Conservation (phyloP, 352 stramenopile species). For the Phytophthora chlamydospora region DNA sequence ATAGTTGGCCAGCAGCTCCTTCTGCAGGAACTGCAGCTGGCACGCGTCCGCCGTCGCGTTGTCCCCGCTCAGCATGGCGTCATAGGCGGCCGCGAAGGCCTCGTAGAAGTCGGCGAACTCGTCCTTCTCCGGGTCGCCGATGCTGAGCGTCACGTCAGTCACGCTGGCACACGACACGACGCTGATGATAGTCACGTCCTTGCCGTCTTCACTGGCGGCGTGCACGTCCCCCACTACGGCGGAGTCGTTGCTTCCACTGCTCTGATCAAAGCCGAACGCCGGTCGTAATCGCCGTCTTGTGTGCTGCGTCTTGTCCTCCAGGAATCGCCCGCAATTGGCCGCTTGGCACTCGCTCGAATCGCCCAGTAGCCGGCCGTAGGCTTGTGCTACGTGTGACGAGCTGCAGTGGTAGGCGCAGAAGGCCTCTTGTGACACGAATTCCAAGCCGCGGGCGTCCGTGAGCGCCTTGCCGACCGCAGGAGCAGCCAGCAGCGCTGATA, state of each 20-base stretch:
- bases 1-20: slow-evolving; percentile 53
- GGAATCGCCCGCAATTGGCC: slow-evolving; percentile 31
- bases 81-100: slow-evolving; percentile 63
- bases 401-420: slow-evolving; percentile 75
- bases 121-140: slow-evolving; percentile 50
- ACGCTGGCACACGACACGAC: slow-evolving; percentile 52
- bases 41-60: slow-evolving; percentile 67
- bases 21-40: slow-evolving; percentile 71
- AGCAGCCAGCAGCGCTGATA: slow-evolving; percentile 9
- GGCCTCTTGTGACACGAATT: slow-evolving; percentile 51
- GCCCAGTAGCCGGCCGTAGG: slow-evolving; percentile 43
- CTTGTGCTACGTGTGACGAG: slow-evolving; percentile 44
- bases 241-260: slow-evolving; percentile 12
- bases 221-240: slow-evolving; percentile 38
- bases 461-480: slow-evolving; percentile 7
- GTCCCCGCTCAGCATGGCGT: slow-evolving; percentile 58
- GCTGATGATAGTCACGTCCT: slow-evolving; percentile 60
- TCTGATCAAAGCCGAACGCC: slow-evolving; percentile 35
- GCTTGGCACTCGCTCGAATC: slow-evolving; percentile 43
- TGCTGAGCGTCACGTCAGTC: slow-evolving; percentile 48
- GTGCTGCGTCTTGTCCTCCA: slow-evolving; percentile 17
- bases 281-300: slow-evolving; percentile 24
- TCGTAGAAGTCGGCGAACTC: slow-evolving; percentile 63
- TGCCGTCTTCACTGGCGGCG: slow-evolving; percentile 39
- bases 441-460: slow-evolving; percentile 41